These are phyloP conservation scores for Cyclanthera cordifolia DNA, from an alignment of 306 rosid species.

Conservation along the genomic window DNA sequence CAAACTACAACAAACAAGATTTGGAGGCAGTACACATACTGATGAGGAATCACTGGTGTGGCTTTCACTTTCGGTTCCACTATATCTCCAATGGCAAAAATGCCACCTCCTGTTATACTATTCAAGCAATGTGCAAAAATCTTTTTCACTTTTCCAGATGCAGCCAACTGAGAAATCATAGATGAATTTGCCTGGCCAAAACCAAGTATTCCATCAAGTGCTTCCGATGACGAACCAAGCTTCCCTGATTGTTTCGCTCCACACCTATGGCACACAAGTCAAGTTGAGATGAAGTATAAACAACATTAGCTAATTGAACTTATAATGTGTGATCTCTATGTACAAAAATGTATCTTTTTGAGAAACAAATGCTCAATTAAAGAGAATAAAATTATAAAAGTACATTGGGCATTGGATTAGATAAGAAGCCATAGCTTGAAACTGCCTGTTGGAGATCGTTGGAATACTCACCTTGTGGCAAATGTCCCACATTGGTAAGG, in stretches of 20 bases:
- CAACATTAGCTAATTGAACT: not conserved
- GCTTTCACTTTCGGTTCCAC: slow-evolving; percentile 45
- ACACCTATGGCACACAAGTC: slow-evolving; percentile 34
- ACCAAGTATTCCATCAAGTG: slow-evolving; percentile 79
- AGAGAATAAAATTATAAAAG: not conserved
- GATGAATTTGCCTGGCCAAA: slow-evolving; percentile 92
- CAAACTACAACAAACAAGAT: not conserved
- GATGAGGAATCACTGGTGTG: slow-evolving; percentile 44
- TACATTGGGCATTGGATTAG: not conserved
- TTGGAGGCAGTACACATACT: slow-evolving; percentile 37
- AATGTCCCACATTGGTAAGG: no score
- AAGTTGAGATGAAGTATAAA: not conserved
- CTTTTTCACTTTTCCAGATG: slow-evolving; percentile 64
- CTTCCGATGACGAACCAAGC: slow-evolving; percentile 32
- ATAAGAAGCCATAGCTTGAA: not conserved
- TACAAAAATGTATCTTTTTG: no score
- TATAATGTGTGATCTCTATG: not conserved
- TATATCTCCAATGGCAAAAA: slow-evolving; percentile 77
- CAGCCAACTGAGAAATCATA: slow-evolving; percentile 75
- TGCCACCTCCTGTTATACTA: slow-evolving; percentile 62
- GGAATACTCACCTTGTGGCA: no score
- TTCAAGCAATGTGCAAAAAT: slow-evolving; percentile 88
- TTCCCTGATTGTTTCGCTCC: slow-evolving; percentile 59
- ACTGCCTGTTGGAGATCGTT: no score
- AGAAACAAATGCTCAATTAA: not conserved